A percentile compares a stretch with the other conserved stretches of the same genome.
These are phyloP conservation scores for Penicillium bovifimosum DNA, from an alignment of 495 filamentous ascomycete genomes.

Conservation along the genomic window DNA sequence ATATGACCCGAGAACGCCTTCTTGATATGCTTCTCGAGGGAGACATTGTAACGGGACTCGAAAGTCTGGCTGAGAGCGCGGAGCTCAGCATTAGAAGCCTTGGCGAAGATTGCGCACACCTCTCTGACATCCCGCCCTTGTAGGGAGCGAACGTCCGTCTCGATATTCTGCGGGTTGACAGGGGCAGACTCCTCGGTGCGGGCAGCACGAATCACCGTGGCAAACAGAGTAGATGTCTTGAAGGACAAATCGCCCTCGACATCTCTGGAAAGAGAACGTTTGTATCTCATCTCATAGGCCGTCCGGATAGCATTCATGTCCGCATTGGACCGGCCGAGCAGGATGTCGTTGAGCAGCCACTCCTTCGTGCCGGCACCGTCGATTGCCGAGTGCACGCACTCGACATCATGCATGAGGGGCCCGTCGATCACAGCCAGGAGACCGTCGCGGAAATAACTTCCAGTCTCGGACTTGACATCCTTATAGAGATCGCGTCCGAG, in stretches of 20 bases:
- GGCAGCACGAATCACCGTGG: slow-evolving; percentile 63
- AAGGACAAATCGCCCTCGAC: slow-evolving; percentile 73
- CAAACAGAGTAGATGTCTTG: slow-evolving; percentile 78
- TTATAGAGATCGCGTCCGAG: slow-evolving; percentile 62
- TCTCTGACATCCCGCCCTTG: slow-evolving; percentile 61
- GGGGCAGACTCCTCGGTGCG: slow-evolving; percentile 72
- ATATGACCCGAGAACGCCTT: slow-evolving; percentile 89
- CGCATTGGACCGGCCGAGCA: slow-evolving; percentile 77
- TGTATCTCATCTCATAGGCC: slow-evolving; percentile 62
- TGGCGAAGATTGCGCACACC: slow-evolving; percentile 70
- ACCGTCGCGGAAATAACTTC: slow-evolving; percentile 63
- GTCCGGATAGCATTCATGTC: slow-evolving; percentile 77
- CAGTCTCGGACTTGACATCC: slow-evolving; percentile 70
- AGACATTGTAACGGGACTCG: slow-evolving; percentile 54
- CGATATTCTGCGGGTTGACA: slow-evolving; percentile 60
- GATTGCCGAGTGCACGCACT: slow-evolving; percentile 60
- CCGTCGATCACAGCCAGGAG: slow-evolving; percentile 71
- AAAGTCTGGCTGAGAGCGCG: slow-evolving; percentile 73
- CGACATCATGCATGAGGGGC: slow-evolving; percentile 65
- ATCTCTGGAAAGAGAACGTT: slow-evolving; percentile 55
- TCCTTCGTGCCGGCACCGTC: slow-evolving; percentile 82
- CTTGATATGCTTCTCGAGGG: slow-evolving; percentile 65
- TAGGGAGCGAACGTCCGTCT: slow-evolving; percentile 65
- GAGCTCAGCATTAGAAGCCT: slow-evolving; percentile 70
- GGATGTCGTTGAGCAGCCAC: slow-evolving; percentile 73